These are phyloP conservation scores for Cenococcum geophilum DNA, from an alignment of 495 filamentous ascomycete genomes.

Conservation along the genomic window DNA sequence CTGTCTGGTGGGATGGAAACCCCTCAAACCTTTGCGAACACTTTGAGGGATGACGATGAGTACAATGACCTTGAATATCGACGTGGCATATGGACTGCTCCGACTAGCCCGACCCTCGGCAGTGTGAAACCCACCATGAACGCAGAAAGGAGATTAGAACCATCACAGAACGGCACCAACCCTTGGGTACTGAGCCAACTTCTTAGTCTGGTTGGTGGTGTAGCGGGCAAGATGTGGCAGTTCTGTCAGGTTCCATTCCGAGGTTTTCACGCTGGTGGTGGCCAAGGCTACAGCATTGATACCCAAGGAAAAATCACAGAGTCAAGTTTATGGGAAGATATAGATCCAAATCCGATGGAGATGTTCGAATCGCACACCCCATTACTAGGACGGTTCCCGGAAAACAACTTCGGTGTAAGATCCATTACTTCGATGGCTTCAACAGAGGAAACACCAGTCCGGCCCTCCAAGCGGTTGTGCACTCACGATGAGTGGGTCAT, in stretches of 20 bases:
- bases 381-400: constrained; percentile 45
- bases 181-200: constrained; percentile 26
- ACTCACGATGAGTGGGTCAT: constrained; percentile 61
- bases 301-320: constrained; percentile 4
- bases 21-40: constrained; percentile 45
- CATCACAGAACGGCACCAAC: constrained; percentile 20
- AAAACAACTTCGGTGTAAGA: constrained; percentile 33
- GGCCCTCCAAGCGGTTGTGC: constrained; percentile 50
- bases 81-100: constrained; percentile 16
- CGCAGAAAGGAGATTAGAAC: background rate
- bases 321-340: constrained; percentile 32
- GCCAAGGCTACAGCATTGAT: constrained; percentile 54
- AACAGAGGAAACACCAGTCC: constrained; percentile 32
- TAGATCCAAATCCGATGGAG: constrained; percentile 3
- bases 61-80: constrained; percentile 43
- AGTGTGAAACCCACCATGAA: background rate
- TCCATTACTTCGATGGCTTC: constrained; percentile 27
- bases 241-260: constrained; percentile 72
- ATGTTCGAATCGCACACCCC: constrained; percentile 23
- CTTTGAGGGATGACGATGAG: constrained; percentile 45
- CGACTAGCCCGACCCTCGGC: constrained; percentile 8
- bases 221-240: constrained; percentile 63
- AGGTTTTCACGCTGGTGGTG: constrained; percentile 82
- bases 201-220: constrained; percentile 46
- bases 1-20: constrained; percentile 62